These are phyloP conservation scores for Pythium pyrilobum DNA, from an alignment of 352 stramenopile species.

Conservation along the genomic window DNA sequence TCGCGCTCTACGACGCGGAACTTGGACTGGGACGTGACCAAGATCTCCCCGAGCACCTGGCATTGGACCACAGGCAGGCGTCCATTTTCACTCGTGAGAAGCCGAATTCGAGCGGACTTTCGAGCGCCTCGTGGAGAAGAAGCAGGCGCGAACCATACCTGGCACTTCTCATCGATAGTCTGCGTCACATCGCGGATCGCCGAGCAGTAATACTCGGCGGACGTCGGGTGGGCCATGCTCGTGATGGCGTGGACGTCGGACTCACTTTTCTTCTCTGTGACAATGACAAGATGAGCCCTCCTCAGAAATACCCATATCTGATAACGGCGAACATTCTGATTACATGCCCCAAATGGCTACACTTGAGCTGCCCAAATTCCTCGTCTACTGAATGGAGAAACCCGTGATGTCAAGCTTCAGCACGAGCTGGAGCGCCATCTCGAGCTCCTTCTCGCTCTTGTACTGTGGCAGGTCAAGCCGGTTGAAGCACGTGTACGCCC, in stretches of 20 bases:
- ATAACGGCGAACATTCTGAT: too few species aligned
- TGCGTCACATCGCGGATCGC: conserved; percentile 55
- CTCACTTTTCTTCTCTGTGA: not conserved
- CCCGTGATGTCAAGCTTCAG: conserved; percentile 19
- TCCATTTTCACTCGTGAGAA: too few species aligned
- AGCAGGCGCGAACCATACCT: conserved; percentile 30
- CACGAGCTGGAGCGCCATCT: conserved; percentile 8
- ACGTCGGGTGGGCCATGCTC: conserved; percentile 14
- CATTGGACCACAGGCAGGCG: too few species aligned
- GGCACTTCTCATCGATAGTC: conserved; percentile 70
- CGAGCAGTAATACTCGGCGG: conserved; percentile 32
- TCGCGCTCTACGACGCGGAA: conserved; percentile 36
- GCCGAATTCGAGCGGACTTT: not conserved
- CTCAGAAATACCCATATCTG: conserved; percentile 7
- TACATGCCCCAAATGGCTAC: too few species aligned
- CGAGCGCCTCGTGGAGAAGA: too few species aligned
- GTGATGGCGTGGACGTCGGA: not conserved
- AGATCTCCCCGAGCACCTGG: conserved; percentile 60
- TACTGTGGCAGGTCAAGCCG: conserved; percentile 91
- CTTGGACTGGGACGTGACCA: conserved; percentile 54
- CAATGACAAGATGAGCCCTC: not conserved
- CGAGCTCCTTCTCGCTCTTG: conserved; percentile 20
- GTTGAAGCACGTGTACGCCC: conserved; percentile 66
- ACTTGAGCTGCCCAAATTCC: too few species aligned
- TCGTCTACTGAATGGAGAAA: conserved; percentile 17